phyloP scores from a whole-genome alignment of 1,139 yeast genomes.

The Meyerozyma carpophila region DNA sequence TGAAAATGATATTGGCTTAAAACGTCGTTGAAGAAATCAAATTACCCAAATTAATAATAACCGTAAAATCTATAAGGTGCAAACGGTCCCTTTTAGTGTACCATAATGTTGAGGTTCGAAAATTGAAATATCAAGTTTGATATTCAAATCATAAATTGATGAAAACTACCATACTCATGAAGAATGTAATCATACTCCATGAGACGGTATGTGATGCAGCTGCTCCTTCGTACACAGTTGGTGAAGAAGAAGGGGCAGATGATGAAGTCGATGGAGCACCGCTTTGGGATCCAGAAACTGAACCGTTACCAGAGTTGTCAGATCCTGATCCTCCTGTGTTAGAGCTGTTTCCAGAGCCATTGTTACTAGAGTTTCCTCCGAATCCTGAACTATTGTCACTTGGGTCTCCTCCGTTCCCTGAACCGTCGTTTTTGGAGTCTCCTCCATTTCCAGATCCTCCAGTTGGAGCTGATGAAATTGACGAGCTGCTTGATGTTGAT shows the following conservation, averaged over 20 bases:
- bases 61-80: no score
- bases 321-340: neutral
- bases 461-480: neutral
- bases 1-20: no score
- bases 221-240: neutral
- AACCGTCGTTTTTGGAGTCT: neutral
- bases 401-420: neutral
- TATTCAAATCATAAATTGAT: neutral
- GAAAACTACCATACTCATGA: neutral
- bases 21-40: no score
- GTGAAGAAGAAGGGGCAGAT: neutral
- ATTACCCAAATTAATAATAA: no score
- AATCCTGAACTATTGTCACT: neutral
- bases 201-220: neutral
- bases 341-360: neutral
- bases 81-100: no score
- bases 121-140: no score
- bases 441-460: neutral
- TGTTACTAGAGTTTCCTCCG: neutral
- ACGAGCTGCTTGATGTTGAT: no score
- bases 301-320: neutral
- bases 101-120: neutral
- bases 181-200: neutral
- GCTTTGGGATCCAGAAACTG: neutral
- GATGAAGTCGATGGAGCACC: neutral